phyloP scores from a whole-genome alignment of 768 basidiomycete species.

The Boletus tylopilopsis region DNA sequence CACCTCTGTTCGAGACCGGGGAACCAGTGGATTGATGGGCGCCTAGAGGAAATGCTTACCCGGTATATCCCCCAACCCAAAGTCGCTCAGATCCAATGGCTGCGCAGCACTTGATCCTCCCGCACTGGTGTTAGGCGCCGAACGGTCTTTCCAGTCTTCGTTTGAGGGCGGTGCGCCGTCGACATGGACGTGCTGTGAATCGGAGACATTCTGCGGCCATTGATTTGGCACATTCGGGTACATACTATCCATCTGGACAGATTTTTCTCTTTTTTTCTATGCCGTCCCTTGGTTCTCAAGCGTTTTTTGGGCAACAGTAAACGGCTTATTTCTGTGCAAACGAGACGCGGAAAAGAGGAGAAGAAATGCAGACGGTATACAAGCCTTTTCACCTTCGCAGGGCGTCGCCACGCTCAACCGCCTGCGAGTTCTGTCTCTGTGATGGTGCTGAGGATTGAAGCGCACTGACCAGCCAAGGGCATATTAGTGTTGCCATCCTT shows the following conservation, averaged over 20 bases:
- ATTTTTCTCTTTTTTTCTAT: conserved; percentile 39
- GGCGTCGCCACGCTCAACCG: conserved; percentile 35
- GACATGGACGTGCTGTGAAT: conserved; percentile 31
- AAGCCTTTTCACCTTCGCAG: conserved; percentile 40
- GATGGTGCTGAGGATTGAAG: conserved; percentile 36
- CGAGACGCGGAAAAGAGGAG: conserved; percentile 34
- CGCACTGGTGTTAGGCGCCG: conserved; percentile 20
- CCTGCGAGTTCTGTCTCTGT: conserved; percentile 38
- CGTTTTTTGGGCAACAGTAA: conserved; percentile 41
- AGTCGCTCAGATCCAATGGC: conserved; percentile 41
- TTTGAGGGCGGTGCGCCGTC: conserved; percentile 28
- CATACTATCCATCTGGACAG: conserved; percentile 43
- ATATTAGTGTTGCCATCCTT: conserved; percentile 21
- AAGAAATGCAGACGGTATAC: conserved; percentile 36
- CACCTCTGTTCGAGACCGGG: neutral
- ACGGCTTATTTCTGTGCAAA: conserved; percentile 45
- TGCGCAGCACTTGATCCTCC: conserved; percentile 31
- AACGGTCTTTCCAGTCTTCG: conserved; percentile 40
- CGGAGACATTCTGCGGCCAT: conserved; percentile 38
- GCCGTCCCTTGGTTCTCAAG: conserved; percentile 38
- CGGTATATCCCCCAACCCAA: conserved; percentile 39
- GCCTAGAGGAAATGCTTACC: conserved; percentile 39
- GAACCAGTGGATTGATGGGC: conserved; percentile 20
- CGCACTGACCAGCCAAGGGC: conserved; percentile 30
- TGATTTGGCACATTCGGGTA: conserved; percentile 43